Conservation (phyloP, 1,139 yeast species). For the Saccharomyces hybrid region DNA sequence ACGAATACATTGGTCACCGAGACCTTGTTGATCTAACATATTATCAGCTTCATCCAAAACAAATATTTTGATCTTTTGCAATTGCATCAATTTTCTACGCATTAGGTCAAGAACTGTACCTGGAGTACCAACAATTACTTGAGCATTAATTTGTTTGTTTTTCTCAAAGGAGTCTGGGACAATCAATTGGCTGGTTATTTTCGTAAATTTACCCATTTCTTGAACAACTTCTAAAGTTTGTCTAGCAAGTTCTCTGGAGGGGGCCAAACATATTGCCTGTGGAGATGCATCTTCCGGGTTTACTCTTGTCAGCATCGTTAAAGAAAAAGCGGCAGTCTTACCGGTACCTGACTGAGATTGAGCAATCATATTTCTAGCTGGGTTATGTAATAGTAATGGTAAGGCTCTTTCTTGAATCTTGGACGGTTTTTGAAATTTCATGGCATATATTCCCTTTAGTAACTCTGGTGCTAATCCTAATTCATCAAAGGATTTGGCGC, state of each 20-base stretch:
- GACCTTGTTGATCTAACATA: slow-evolving; percentile 86
- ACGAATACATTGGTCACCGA: slow-evolving; percentile 83
- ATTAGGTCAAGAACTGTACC: slow-evolving; percentile 75
- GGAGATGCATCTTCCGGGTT: slow-evolving; percentile 39
- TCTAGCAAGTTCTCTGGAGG: slow-evolving; percentile 94
- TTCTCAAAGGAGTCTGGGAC: slow-evolving; percentile 71
- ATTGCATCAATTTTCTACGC: slow-evolving; percentile 50
- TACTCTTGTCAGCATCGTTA: slow-evolving; percentile 85
- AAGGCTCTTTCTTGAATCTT: slow-evolving; percentile 95
- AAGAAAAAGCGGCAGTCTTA: slow-evolving; percentile 93
- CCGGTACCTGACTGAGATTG: slow-evolving; percentile 99
- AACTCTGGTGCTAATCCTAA: slow-evolving; percentile 76
- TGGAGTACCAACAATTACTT: slow-evolving; percentile 88
- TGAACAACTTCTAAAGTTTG: slow-evolving; percentile 85
- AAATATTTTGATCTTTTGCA: slow-evolving; percentile 59
- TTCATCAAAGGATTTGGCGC: slow-evolving; percentile 88
- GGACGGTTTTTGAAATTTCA: slow-evolving; percentile 89
- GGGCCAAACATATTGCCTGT: slow-evolving; percentile 87
- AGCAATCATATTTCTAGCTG: slow-evolving; percentile 89
- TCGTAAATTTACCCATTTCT: slow-evolving; percentile 88
- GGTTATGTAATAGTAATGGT: slow-evolving; percentile 72
- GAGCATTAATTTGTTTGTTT: slow-evolving; percentile 49
- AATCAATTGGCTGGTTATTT: slow-evolving; percentile 61
- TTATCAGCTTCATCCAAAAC: slow-evolving; percentile 97
- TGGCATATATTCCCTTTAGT: slow-evolving; percentile 84